phyloP scores from a whole-genome alignment of 106 monocot genomes.

The Dendrobium catenatum region DNA sequence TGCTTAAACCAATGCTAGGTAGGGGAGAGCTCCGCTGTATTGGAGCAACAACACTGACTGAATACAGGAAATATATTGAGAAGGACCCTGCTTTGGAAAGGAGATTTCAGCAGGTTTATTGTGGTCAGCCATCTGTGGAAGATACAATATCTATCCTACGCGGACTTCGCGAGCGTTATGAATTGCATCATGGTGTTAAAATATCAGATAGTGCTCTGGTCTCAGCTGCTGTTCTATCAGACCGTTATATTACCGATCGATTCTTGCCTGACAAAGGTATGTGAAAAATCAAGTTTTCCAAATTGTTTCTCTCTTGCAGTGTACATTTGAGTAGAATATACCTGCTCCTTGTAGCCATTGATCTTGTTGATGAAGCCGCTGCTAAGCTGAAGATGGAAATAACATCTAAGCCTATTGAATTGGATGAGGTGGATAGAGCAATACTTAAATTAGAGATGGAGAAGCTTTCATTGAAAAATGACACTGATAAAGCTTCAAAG shows the following conservation, averaged over 20 bases:
- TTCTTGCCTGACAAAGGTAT: constrained; percentile 93
- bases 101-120: constrained; percentile 86
- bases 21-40: constrained; percentile 85
- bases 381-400: constrained; percentile 96
- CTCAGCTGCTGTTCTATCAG: constrained; percentile 67
- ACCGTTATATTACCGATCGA: constrained; percentile 72
- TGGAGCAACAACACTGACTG: constrained; percentile 83
- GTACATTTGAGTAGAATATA: not conserved
- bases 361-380: constrained; percentile 90
- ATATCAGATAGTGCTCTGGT: constrained; percentile 85
- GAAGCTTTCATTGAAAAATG: constrained; percentile 90
- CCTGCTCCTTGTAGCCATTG: constrained; percentile 56
- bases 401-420: constrained; percentile 90
- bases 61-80: constrained; percentile 87
- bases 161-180: constrained; percentile 77
- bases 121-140: constrained; percentile 78
- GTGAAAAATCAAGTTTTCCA: not conserved
- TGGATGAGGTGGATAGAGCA: constrained; percentile 92
- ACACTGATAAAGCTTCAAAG: constrained; percentile 86
- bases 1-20: constrained; percentile 87
- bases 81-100: constrained; percentile 87
- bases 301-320: not conserved
- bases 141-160: constrained; percentile 85
- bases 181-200: constrained; percentile 88
- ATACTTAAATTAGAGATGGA: constrained; percentile 97